A percentile compares a stretch with the other conserved stretches of the same genome.
These are phyloP conservation scores for Ceratocystis huliohia DNA, from an alignment of 2,329 filamentous ascomycete species.

Conservation along the genomic window DNA sequence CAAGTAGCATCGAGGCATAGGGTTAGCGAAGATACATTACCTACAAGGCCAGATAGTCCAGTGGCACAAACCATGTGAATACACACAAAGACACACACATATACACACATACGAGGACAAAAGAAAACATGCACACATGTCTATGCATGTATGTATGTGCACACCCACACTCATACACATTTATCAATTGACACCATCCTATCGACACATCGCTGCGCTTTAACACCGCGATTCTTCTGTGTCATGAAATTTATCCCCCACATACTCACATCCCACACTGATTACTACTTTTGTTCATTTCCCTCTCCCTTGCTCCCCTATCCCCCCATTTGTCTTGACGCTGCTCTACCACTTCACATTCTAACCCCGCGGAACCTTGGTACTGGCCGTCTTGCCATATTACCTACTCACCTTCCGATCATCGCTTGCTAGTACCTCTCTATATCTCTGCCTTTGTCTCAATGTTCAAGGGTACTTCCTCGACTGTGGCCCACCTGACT, in stretches of 20 bases:
- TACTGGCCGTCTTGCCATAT: neutral
- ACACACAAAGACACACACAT: neutral
- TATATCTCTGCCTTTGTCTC: neutral
- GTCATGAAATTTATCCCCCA: constrained; percentile 8
- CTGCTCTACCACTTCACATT: neutral
- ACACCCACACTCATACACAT: neutral
- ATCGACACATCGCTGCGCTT: neutral
- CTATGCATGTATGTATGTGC: neutral
- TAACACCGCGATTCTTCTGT: neutral
- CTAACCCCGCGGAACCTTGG: neutral
- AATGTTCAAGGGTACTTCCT: neutral
- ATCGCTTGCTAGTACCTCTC: neutral
- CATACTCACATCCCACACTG: neutral
- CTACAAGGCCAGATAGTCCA: neutral
- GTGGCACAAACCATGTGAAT: neutral
- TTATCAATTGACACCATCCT: neutral
- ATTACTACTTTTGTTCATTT: neutral
- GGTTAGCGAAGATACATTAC: neutral
- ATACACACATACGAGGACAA: neutral
- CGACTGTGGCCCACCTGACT: neutral
- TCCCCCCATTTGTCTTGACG: neutral
- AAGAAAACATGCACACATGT: neutral
- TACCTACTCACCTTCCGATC: neutral
- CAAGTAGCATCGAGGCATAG: neutral
- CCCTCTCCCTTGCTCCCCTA: neutral